Conservation (phyloP, 2,329 filamentous ascomycete species). For the Alternaria incomplexa region DNA sequence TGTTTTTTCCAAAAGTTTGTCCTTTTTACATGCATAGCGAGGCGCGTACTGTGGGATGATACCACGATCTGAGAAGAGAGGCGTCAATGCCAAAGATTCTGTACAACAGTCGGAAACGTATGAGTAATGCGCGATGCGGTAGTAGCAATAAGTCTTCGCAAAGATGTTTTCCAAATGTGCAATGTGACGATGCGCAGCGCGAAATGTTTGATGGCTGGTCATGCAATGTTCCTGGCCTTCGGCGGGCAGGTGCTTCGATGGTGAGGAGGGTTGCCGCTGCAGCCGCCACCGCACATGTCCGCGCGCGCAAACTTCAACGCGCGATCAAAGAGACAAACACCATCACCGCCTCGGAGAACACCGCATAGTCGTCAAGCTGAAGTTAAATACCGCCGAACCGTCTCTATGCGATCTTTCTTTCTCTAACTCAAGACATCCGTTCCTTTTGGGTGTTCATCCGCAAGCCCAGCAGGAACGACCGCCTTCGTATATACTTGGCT, state of each 20-base stretch:
- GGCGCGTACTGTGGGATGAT: slow-evolving; percentile 5
- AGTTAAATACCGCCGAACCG: background rate
- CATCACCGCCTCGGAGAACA: background rate
- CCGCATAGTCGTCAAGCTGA: background rate
- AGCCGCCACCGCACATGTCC: background rate
- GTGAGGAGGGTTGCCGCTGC: background rate
- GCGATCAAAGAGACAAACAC: background rate
- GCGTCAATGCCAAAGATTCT: background rate
- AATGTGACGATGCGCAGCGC: background rate
- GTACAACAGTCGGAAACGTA: background rate
- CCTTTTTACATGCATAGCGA: slow-evolving; percentile 19
- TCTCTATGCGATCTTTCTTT: background rate
- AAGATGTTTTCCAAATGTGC: background rate
- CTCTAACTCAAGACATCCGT: background rate
- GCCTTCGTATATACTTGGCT: background rate
- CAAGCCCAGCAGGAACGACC: background rate
- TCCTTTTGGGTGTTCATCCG: background rate
- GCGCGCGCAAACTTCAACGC: background rate
- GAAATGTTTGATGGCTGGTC: background rate
- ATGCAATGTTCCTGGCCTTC: background rate
- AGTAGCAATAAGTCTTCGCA: background rate
- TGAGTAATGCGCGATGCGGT: background rate
- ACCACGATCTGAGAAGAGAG: background rate
- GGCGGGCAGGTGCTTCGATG: background rate
- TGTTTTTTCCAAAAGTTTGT: background rate